phyloP scores from a whole-genome alignment of 345 rosid species.

The Excoecaria agallocha region DNA sequence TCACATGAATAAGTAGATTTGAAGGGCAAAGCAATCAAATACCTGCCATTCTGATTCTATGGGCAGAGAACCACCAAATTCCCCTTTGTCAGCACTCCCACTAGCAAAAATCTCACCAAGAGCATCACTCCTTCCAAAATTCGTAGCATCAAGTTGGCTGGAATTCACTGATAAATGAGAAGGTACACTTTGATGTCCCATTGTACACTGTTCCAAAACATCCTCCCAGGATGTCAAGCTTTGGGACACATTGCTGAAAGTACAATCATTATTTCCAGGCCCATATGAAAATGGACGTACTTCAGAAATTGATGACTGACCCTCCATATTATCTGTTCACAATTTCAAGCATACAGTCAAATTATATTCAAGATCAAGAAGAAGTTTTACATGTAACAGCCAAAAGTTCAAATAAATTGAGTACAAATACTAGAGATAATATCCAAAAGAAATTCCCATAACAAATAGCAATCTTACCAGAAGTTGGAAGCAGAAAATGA shows the following conservation, averaged over 20 bases:
- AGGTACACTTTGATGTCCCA: conserved; percentile 37
- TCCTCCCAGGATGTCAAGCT: conserved; percentile 67
- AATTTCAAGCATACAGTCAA: conserved; percentile 22
- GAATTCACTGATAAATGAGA: conserved; percentile 36
- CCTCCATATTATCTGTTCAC: conserved; percentile 36
- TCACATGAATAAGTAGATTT: neutral
- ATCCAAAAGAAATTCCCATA: neutral
- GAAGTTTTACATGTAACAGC: conserved; percentile 9
- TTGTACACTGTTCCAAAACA: conserved; percentile 44
- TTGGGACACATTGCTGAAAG: conserved; percentile 39
- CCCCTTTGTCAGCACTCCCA: conserved; percentile 35
- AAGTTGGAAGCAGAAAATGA: conserved; percentile 26
- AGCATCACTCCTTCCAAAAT: conserved; percentile 31
- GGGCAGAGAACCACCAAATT: conserved; percentile 39
- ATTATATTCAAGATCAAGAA: conserved; percentile 10
- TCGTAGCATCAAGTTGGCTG: conserved; percentile 25
- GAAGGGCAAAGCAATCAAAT: neutral
- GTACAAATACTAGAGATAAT: neutral
- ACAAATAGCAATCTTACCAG: conserved; percentile 26
- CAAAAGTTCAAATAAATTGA: neutral
- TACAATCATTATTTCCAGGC: conserved; percentile 27
- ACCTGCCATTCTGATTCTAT: conserved; percentile 74
- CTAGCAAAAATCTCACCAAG: conserved; percentile 36
- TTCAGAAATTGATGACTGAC: conserved; percentile 38
- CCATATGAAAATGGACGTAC: conserved; percentile 30